Base-by-base conservation (phyloP, 2,329 filamentous ascomycete genomes). In the Diaporthe helianthi region DNA sequence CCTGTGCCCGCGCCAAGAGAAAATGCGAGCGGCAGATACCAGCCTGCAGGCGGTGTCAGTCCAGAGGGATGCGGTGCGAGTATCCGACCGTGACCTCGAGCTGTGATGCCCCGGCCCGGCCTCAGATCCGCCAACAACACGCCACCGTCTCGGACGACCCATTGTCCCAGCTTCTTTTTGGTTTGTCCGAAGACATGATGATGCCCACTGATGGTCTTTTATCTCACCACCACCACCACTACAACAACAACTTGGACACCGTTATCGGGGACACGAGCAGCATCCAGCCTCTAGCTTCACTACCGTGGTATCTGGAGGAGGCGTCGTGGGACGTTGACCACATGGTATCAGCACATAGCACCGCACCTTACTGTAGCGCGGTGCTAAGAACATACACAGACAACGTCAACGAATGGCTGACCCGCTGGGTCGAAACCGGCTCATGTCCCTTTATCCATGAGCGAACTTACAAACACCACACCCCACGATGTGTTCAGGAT, bases 401-500 rank as follows among this genome's bases (percentile, higher is more conserved):
- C 15, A 51, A 53, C 1, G 31, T 76, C 38, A 65, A 73, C 69
- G 31, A 46, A 22, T 78, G 77, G 77, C 68, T 79, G 6, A 33
- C 38, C 26, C 53, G 55, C 2, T 81, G 78, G 78, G 71, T 73
- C 29, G 65, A 67, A 1, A 75, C 73, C 10, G 76, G 78, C 5
- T 67, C 71, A 61, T 78, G 73, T 38, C 74, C 78, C 1, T 77
- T 80, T 54, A 76, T 80, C 12, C 79, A 80, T 68, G 9, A 65
- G 0, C 69, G 68, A 9, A 70, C 80, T 12, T 80, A 80, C 71
- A 60, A 53, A 2, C 58, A 58, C 9, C 68, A 70, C n/a, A 74
- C 76, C 36, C 76, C 77, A 1, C 71, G 72, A 19, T 73, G 74
- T 47, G 58, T 79, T 15, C 75, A 78, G 63, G 74, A 78, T 49